Evolutionary conservation across 306 rosid species (phyloP).

Genomic region (Pyrus pyrifolia): DNA sequence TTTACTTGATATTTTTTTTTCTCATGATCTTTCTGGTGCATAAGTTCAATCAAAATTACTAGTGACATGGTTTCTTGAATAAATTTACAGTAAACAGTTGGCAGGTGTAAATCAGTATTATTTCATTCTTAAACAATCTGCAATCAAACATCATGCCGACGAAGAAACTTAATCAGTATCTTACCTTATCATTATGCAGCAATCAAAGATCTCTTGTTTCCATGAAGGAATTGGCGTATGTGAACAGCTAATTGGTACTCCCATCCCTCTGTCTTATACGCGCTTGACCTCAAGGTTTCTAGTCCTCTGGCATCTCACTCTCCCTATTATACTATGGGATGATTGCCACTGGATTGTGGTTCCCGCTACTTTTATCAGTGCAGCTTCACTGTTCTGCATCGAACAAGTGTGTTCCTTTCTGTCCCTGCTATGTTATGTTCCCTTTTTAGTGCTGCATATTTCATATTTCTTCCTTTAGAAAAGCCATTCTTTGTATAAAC

Average conservation of each 20-base stretch:
- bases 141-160: neutral
- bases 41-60: neutral
- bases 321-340: constrained; percentile 92
- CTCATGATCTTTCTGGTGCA: neutral
- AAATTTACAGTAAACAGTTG: neutral
- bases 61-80: neutral
- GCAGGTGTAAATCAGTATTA: neutral
- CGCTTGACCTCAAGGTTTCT: constrained; percentile 92
- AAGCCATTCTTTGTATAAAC: neutral
- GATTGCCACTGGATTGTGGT: constrained; percentile 92
- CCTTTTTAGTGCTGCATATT: neutral
- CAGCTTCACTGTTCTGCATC: constrained; percentile 93
- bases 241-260: constrained; percentile 83
- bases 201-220: constrained; percentile 63
- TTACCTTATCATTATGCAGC: constrained; percentile 39
- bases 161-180: neutral
- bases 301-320: constrained; percentile 86
- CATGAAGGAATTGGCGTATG: constrained; percentile 87
- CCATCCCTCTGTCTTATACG: constrained; percentile 86
- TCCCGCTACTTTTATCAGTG: constrained; percentile 88
- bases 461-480: neutral
- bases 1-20: neutral
- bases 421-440: neutral
- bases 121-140: neutral
- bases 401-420: constrained; percentile 57